Evolutionary conservation across 176 grass and related monocot genomes (phyloP), one percentile per base, ranked within the genome.

Genomic region (Coix lacrymajobi): DNA sequence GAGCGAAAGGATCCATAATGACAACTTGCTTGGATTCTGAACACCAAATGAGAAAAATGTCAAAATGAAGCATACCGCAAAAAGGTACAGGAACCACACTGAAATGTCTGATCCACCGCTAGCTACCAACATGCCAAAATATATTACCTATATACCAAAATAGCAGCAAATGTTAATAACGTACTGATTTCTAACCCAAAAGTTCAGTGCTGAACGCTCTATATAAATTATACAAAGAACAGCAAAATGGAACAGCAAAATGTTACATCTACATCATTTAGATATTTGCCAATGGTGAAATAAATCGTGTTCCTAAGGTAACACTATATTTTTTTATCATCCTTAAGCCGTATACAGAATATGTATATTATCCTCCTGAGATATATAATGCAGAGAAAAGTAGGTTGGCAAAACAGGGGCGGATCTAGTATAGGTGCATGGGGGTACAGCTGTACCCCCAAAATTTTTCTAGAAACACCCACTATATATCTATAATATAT

Each of bases 11-110:
- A 69, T 48, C 28, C 13, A 78, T 78, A 74, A 44, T 65, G 14
- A 25, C 48, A 73, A 37, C 38, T 66, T 56, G 46, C 20, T 38
- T 8, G 13, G 0, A 54, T 67, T 82, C 10, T 38, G 29, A 65
- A 15, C 34, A 20, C 16, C 9, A 29, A n/a, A 37, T 19, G 61
- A 70, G 39, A 37, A 67, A 65, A 60, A 81, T 16, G 13, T 81
- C 25, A 69, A 7, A 44, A 48, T 51, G 41, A 71, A 62, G 82
- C 88, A 41, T 98, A 99, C 96, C 93, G 90, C 91, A 80, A 99
- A 99, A 30, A 90, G 60, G 66, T 92, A 93, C 65, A 96, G 40
- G 57, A 96, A 92, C 96, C 96, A 96, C 63, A 96, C 65, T 0
- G 87, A 82, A 87, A 90, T 83, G 34, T 96, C 85, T 19, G 79